Base-by-base conservation (phyloP, 768 basidiomycete species). In the Hygrophoropsis aurantiaca region DNA sequence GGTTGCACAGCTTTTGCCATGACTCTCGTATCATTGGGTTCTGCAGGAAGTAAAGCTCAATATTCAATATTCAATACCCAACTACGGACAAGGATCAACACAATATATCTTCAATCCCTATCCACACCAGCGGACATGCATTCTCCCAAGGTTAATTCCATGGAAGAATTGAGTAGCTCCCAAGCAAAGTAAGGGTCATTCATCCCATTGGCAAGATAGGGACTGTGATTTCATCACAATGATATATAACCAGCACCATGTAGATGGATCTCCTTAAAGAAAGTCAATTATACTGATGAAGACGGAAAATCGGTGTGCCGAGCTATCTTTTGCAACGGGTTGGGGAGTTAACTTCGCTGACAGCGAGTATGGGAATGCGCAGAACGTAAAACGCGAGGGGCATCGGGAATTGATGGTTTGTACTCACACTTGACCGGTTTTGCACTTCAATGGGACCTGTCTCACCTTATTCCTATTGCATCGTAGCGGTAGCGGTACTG, bases 361-460 rank as follows among this genome's bases (percentile, higher is more conserved):
- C 55, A 94, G 86, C 73, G 92, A 47, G 57, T 77, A n/a, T 97
- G 94, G 94, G 94, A 97, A 67, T 84, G 74, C 49, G 94, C 94
- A 9, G 84, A 90, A 56, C 77, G 94, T 30, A 88, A 82, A 59
- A 92, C 90, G 11, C 78, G 89, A 35, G 81, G 81, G 40, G 74
- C 79, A 4, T 80, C 83, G 10, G 91, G 86, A 0, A 79, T 93
- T 47, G 94, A 97, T 68, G 90, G 91, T 90, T 40, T 11, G 68
- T 53, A 40, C 19, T 15, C 11, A 20, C 21, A 10, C 11, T 1
- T 11, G 30, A 18, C 6, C 10, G 23, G 26, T 11, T 38, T 33
- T 11, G 13, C 34, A 41, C 25, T 13, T 19, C 18, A 32, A 16
- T 7, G 8, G n/a, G 9, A 15, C 37, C 37, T 41, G 10, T 30